Percentiles rank a stretch among this genome's conserved stretches.
Conservation (phyloP, 2,329 filamentous ascomycete genomes). For the Simplicillium aogashimaense region DNA sequence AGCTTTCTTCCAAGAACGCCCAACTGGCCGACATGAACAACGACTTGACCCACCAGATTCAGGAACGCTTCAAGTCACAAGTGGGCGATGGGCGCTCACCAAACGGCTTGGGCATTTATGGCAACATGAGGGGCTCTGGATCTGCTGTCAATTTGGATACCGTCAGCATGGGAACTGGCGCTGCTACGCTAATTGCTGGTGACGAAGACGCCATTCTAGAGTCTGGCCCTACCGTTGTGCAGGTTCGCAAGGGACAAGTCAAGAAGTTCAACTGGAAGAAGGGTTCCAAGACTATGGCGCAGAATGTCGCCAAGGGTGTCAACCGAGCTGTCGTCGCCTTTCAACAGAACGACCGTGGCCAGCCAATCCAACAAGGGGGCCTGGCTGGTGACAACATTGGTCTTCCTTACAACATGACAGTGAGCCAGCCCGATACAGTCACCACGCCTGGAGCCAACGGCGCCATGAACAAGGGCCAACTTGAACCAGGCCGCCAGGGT, state of each 20-base stretch:
- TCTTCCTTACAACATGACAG: conserved; percentile 61
- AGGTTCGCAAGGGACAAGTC: conserved; percentile 85
- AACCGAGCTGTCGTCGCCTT: conserved; percentile 80
- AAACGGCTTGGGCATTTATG: conserved; percentile 49
- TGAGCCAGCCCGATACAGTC: conserved; percentile 38
- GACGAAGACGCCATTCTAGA: conserved; percentile 60
- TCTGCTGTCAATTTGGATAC: conserved; percentile 41
- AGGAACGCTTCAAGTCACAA: conserved; percentile 82
- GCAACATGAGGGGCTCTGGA: conserved; percentile 38
- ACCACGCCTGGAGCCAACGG: conserved; percentile 17
- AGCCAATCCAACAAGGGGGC: conserved; percentile 38
- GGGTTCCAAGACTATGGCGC: conserved; percentile 84
- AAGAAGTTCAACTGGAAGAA: conserved; percentile 99
- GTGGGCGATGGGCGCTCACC: conserved; percentile 41
- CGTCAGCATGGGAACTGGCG: conserved; percentile 43
- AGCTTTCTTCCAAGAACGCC: conserved; percentile 85
- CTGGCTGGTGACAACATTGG: conserved; percentile 55
- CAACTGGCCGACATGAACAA: conserved; percentile 94
- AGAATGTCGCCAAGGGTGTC: conserved; percentile 88
- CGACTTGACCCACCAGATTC: conserved; percentile 86
- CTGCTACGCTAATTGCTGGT: conserved; percentile 48
- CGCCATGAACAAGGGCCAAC: conserved; percentile 14
- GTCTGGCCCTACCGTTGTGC: conserved; percentile 82
- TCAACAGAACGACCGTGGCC: conserved; percentile 49
- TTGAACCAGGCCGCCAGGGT: conserved; percentile 39